Evolutionary conservation across 768 basidiomycete species (phyloP), one percentile per base, ranked within the genome.

Genomic region (Mycena sanguinolenta): DNA sequence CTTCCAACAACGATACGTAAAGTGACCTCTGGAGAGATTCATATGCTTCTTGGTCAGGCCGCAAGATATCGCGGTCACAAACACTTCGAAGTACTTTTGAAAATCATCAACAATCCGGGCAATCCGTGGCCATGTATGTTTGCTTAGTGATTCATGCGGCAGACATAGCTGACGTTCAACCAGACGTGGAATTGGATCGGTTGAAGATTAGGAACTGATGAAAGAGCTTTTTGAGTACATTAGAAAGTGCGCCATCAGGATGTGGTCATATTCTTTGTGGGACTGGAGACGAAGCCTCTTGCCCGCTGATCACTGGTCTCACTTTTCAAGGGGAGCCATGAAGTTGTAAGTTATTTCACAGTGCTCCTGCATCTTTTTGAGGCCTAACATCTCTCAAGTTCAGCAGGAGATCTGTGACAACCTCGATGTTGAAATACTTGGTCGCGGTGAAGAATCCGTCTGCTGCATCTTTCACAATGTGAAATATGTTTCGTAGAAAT

Each of bases 61-160:
- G 92, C 94, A 55, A 85, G 87, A 77, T 81, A 92, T 75, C 95
- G 94, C 50, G 94, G 95, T 27, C 81, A 82, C 44, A 82, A 81
- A 28, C 96, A 97, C 75, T 97, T 91, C 75, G 88, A 94, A 34
- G 90, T 90, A 50, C 84, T 92, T 46, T 85, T 91, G 74, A 83
- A 84, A 67, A 85, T 96, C 38, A 90, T 90, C 76, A 87, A 90
- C 73, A 89, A 92, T 68, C 88, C 91, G 25, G 85, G 87, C 66
- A 52, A 94, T 91, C 28, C 92, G 21, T 19, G 1, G 72, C 72
- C 14, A 91, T 94, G 91, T 91, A 77, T 75, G 88, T 79, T n/a
- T 61, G 17, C 14, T 39, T 60, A 21, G n/a, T 23, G 8, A n/a
- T 25, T 21, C 10, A 17, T n/a, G 12, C 75, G 23, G 2, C 8